Evolutionary conservation across 2,329 filamentous ascomycete genomes (phyloP), one percentile per base, ranked within the genome.

Genomic region (Penicillium occitanis): DNA sequence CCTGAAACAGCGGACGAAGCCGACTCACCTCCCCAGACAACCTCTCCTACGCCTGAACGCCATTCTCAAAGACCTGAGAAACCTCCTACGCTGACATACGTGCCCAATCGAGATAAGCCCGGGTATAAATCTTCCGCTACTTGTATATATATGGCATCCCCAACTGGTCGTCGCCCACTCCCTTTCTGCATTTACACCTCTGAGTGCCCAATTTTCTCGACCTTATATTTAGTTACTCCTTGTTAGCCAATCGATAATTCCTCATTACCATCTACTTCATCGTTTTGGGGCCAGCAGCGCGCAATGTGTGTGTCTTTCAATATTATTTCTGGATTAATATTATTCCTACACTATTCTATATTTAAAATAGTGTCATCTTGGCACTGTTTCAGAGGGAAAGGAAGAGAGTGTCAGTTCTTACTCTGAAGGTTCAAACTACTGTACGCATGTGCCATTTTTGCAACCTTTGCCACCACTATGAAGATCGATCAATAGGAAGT

Each of bases 331-430:
- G 33, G 6, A 35, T 35, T 35, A 35, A 35, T 19, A 55, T 55
- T 55, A 55, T 55, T 55, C 51, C 51, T 55, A 35, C 30, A 35
- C 13, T 33, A 55, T 17, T 30, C 51, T 35, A 35, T 33, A 30
- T 33, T 19, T 55, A n/a, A n/a, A 17, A 55, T 55, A 17, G 13
- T 19, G 25, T n/a, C 17, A 19, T 42, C 37, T 42, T 42, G 13
- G 37, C 14, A 42, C 37, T 42, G 5, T 55, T 55, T 55, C 11
- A 55, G 51, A 55, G 5, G 51, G 35, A 55, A 33, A 28, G n/a
- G 51, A 55, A 55, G 51, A 55, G 51, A 33, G 51, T 55, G n/a
- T 55, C 5, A 19, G 51, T 33, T 55, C 28, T 33, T 55, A 55
- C 51, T 35, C 51, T 50, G 35, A 35, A 66, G 25, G 14, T 55